Evolutionary conservation across 2,329 filamentous ascomycete species (phyloP).

Genomic region (Cladorrhinum sp.): DNA sequence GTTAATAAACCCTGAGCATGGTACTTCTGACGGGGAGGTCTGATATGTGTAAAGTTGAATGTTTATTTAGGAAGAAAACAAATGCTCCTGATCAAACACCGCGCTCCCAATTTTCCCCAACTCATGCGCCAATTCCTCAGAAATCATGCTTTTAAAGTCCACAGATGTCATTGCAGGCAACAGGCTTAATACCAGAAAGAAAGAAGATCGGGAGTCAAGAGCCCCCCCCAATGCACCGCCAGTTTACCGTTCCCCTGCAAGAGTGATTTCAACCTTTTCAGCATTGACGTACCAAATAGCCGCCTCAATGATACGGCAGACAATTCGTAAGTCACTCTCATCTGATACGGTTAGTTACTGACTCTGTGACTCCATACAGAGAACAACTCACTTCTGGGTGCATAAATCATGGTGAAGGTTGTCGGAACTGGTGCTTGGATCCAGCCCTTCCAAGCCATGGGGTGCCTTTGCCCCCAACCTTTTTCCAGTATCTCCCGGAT

Average conservation of each 20-base stretch:
- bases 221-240: too few species aligned
- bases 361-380: background rate
- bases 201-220: too few species aligned
- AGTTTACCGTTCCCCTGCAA: background rate
- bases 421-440: slow-evolving; percentile 66
- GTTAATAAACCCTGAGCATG: too few species aligned
- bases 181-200: too few species aligned
- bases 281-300: slow-evolving; percentile 65
- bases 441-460: slow-evolving; percentile 64
- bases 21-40: too few species aligned
- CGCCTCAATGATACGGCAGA: slow-evolving; percentile 69
- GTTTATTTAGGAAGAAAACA: too few species aligned
- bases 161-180: too few species aligned
- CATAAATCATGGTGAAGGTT: slow-evolving; percentile 80
- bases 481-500: slow-evolving; percentile 67
- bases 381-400: slow-evolving; percentile 55
- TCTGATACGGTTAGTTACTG: slow-evolving; percentile 35
- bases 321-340: slow-evolving; percentile 62
- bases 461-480: slow-evolving; percentile 75
- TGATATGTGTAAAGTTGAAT: too few species aligned
- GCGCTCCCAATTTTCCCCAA: too few species aligned
- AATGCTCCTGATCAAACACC: too few species aligned
- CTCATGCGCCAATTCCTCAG: too few species aligned
- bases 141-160: too few species aligned
- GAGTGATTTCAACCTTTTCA: slow-evolving; percentile 39